A percentile compares a stretch with the other conserved stretches of the same genome.
These are phyloP conservation scores for Xerocomellus intermedius DNA, from an alignment of 768 basidiomycete genomes.

Conservation along the genomic window DNA sequence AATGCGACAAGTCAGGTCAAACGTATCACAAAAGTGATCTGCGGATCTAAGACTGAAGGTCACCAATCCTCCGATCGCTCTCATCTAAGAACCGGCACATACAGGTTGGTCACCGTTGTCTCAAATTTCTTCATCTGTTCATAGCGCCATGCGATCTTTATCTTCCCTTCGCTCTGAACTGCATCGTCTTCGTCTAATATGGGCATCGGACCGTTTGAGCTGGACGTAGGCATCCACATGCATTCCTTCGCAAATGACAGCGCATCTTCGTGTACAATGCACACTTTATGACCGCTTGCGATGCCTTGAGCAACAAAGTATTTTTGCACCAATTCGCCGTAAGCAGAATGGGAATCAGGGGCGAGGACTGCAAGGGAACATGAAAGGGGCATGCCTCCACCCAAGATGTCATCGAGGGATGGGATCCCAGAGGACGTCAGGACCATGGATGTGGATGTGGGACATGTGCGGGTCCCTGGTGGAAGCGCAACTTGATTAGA, in stretches of 20 bases:
- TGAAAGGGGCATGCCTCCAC: constrained; percentile 85
- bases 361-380: constrained; percentile 70
- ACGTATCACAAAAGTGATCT: constrained; percentile 64
- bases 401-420: constrained; percentile 92
- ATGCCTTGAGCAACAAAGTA: constrained; percentile 92
- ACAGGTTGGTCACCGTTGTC: constrained; percentile 68
- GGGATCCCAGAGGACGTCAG: constrained; percentile 86
- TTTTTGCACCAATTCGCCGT: constrained; percentile 79
- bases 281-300: constrained; percentile 63
- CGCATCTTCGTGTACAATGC: constrained; percentile 61
- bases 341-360: constrained; percentile 85
- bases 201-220: constrained; percentile 10
- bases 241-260: constrained; percentile 61
- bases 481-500: constrained; percentile 43
- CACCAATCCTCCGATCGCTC: constrained; percentile 4
- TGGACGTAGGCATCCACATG: constrained; percentile 68
- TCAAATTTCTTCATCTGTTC: constrained; percentile 90
- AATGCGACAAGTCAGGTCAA: constrained; percentile 70
- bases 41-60: constrained; percentile 38
- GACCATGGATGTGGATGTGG: constrained; percentile 52
- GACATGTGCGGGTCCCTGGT: constrained; percentile 57
- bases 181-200: constrained; percentile 32
- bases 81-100: constrained; percentile 35
- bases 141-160: constrained; percentile 98
- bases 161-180: constrained; percentile 51